A percentile compares a stretch with the other conserved stretches of the same genome.
Evolutionary conservation across 768 basidiomycete species (phyloP).

Genomic region (Psilocybe cubensis): DNA sequence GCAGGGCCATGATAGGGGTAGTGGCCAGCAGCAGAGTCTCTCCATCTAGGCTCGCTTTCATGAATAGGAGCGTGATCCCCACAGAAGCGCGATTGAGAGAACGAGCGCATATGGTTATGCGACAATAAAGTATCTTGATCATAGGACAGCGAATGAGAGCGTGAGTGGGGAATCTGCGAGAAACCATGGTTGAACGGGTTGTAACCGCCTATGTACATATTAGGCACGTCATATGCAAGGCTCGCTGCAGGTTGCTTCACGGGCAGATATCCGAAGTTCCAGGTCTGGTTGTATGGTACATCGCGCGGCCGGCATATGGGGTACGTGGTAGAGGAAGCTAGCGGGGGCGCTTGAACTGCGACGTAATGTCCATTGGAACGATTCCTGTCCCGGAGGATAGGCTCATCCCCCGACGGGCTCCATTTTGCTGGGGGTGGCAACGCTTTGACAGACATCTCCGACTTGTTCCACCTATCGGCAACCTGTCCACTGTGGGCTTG

Average conservation of each 20-base stretch:
- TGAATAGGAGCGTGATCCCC: constrained; percentile 41
- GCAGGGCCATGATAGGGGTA: constrained; percentile 46
- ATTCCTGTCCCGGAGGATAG: constrained; percentile 58
- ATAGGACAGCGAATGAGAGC: constrained; percentile 60
- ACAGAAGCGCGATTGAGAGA: constrained; percentile 60
- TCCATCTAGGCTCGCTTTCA: constrained; percentile 48
- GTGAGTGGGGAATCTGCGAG: constrained; percentile 46
- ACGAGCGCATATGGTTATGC: constrained; percentile 58
- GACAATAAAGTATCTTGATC: constrained; percentile 50
- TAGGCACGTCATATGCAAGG: constrained; percentile 41
- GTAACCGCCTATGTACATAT: constrained; percentile 35
- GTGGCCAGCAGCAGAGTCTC: constrained; percentile 34
- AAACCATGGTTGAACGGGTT: constrained; percentile 40
- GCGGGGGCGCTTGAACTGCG: constrained; percentile 59
- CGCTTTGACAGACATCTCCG: constrained; percentile 30
- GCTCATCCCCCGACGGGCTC: constrained; percentile 83
- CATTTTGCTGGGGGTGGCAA: constrained; percentile 80
- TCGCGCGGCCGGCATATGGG: constrained; percentile 39
- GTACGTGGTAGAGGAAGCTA: constrained; percentile 41
- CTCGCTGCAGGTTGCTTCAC: constrained; percentile 41
- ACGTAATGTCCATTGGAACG: constrained; percentile 62
- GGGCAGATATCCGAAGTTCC: constrained; percentile 39
- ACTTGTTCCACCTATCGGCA: constrained; percentile 21
- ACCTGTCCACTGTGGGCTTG: constrained; percentile 9
- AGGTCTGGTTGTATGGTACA: constrained; percentile 39